phyloP scores from a whole-genome alignment of 1,284 basidiomycete species.

The Phenoliferia sp. region DNA sequence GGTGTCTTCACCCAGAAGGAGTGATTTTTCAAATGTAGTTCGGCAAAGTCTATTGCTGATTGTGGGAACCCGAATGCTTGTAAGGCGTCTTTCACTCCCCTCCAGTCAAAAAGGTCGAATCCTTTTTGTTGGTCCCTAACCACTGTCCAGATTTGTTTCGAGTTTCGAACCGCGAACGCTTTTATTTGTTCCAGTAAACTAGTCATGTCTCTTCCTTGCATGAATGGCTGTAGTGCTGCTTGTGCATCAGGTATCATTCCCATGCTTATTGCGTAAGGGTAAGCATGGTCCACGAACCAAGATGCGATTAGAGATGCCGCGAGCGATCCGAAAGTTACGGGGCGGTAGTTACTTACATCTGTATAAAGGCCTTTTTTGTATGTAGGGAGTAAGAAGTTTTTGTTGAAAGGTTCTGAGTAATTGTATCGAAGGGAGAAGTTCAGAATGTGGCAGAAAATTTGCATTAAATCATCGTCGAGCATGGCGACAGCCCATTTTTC shows the following conservation, averaged over 20 bases:
- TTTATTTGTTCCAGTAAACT: neutral
- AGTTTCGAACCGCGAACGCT: neutral
- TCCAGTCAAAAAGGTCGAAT: neutral
- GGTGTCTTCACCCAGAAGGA: neutral
- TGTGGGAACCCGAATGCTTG: neutral
- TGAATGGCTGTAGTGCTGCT: neutral
- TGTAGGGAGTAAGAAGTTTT: neutral
- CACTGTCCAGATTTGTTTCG: neutral
- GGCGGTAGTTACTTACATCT: neutral
- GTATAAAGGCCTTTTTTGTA: neutral
- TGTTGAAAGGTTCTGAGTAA: neutral
- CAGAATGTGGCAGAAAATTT: neutral
- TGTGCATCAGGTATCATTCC: neutral
- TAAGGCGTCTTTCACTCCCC: neutral
- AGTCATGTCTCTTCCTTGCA: neutral
- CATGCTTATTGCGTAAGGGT: neutral
- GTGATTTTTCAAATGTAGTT: neutral
- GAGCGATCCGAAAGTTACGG: neutral
- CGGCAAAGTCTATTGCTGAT: neutral
- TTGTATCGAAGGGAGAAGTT: neutral
- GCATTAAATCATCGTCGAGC: neutral
- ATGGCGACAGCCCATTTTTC: neutral
- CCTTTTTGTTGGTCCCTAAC: neutral
- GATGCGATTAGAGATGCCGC: neutral
- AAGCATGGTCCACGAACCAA: neutral